A percentile compares a stretch with the other conserved stretches of the same genome.
These are phyloP conservation scores for Fraxinus latifolia DNA, from an alignment of 305 asterid species.

Conservation along the genomic window DNA sequence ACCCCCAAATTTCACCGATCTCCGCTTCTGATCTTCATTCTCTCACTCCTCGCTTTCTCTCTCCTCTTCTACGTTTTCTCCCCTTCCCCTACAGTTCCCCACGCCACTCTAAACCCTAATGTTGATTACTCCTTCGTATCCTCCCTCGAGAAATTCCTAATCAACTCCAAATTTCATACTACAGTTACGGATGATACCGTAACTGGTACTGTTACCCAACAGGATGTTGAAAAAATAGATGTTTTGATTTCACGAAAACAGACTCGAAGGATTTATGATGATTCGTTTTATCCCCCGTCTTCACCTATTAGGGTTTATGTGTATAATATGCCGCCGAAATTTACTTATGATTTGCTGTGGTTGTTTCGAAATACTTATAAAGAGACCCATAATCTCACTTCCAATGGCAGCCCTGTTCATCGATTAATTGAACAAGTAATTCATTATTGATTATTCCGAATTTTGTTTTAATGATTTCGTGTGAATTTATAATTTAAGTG, in stretches of 20 bases:
- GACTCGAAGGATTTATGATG: constrained; percentile 46
- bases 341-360: constrained; percentile 85
- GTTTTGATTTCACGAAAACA: constrained; percentile 49
- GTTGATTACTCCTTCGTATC: constrained; percentile 71
- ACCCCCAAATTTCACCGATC: constrained; percentile 45
- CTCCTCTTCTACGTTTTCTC: constrained; percentile 48
- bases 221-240: constrained; percentile 48
- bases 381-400: constrained; percentile 69
- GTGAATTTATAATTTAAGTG: not conserved
- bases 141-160: constrained; percentile 72
- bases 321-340: constrained; percentile 82
- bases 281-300: constrained; percentile 29
- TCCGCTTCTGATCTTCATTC: constrained; percentile 34
- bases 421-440: constrained; percentile 83
- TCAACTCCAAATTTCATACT: constrained; percentile 32
- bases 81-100: constrained; percentile 24
- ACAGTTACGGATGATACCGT: constrained; percentile 41
- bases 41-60: constrained; percentile 46
- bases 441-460: not conserved
- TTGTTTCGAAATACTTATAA: constrained; percentile 60
- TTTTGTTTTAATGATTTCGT: not conserved
- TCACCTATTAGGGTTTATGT: constrained; percentile 68
- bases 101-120: constrained; percentile 38
- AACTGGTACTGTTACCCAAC: constrained; percentile 30
- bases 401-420: constrained; percentile 95